Base-by-base conservation (phyloP, 192 early-diverging fungal species). In the Backusella sp. region DNA sequence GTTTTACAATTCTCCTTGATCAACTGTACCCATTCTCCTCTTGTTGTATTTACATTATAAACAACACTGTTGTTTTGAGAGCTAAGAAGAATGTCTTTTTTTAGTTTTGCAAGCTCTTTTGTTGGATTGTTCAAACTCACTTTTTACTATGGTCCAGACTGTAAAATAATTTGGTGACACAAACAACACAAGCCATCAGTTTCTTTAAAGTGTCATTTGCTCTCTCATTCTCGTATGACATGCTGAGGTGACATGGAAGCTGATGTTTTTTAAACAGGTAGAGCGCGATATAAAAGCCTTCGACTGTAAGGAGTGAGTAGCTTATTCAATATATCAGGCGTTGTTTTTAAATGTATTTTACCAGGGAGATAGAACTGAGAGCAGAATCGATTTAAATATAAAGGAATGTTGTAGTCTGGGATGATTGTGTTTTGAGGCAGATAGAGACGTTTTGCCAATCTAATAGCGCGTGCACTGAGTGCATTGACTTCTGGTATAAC, bases 351-450 rank as follows among this genome's bases (percentile, higher is more conserved):
- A n/a, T 49, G 6, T n/a, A 44, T 44, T 4, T 49, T 49, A 49
- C 46, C 46, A 30, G 82, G 82, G 15, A 83, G 35, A 53, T 67
- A 75, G 6, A 83, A 69, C 37, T 83, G 75, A n/a, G 59, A 32
- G 30, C 41, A 53, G 36, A 74, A 68, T 19, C 82, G 70, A 37
- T 77, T 41, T 19, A 83, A 19, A 6, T 77, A 41, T 2, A 80
- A 49, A 4, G 78, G 37, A 6, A n/a, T 42, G 32, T 83, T 79
- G 14, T 46, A 32, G 1, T 72, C 19, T 17, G 78, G 78, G 23
- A 83, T 66, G 9, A 19, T 34, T 1, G 77, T 4, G 1, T 42
- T 28, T 35, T 73, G 72, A n/a, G 34, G 35, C 1, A 9, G 7
- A 0, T 23, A 8, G 4, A 77, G 62, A 19, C 35, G 15, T 0